phyloP scores from a whole-genome alignment of 2,329 filamentous ascomycete species.

The Dactylellina drechsleri region DNA sequence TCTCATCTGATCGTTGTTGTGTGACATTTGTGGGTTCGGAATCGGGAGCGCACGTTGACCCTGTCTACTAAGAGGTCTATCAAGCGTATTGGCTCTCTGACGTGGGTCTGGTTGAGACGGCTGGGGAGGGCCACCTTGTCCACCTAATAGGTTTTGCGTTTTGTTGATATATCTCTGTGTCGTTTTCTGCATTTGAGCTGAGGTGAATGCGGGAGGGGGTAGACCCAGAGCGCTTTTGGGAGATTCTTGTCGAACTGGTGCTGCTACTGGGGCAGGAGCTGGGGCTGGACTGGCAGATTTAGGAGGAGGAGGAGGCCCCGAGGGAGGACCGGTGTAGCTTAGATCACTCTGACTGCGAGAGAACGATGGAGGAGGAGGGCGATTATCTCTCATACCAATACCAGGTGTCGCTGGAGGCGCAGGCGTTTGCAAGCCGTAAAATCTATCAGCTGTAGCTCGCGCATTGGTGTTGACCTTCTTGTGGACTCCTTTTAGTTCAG shows the following conservation, averaged over 20 bases:
- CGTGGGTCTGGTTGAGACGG: slow-evolving; percentile 57
- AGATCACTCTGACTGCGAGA: slow-evolving; percentile 34
- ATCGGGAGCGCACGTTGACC: slow-evolving; percentile 41
- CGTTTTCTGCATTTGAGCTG: slow-evolving; percentile 93
- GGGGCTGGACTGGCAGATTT: slow-evolving; percentile 55
- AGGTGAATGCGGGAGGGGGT: slow-evolving; percentile 90
- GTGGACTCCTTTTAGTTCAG: slow-evolving; percentile 85
- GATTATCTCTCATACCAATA: slow-evolving; percentile 56
- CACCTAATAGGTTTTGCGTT: slow-evolving; percentile 78
- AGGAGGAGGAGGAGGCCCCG: slow-evolving; percentile 61
- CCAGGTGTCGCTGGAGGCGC: slow-evolving; percentile 65
- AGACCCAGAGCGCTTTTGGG: slow-evolving; percentile 77
- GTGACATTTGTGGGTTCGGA: slow-evolving; percentile 10
- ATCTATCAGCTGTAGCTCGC: slow-evolving; percentile 93
- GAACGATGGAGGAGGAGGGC: slow-evolving; percentile 15
- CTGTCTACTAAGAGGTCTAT: slow-evolving; percentile 46
- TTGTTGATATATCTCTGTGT: slow-evolving; percentile 88
- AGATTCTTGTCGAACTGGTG: slow-evolving; percentile 62
- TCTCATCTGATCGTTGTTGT: slow-evolving; percentile 22
- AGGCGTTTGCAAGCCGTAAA: slow-evolving; percentile 91
- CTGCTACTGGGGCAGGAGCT: slow-evolving; percentile 5
- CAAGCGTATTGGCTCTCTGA: slow-evolving; percentile 56
- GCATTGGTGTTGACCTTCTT: slow-evolving; percentile 73
- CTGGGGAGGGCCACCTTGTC: slow-evolving; percentile 62
- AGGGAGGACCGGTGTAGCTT: slow-evolving; percentile 53